Percentiles rank a stretch among this genome's conserved stretches.
These are phyloP conservation scores for Didymella exigua DNA, from an alignment of 2,329 filamentous ascomycete genomes.

Conservation along the genomic window DNA sequence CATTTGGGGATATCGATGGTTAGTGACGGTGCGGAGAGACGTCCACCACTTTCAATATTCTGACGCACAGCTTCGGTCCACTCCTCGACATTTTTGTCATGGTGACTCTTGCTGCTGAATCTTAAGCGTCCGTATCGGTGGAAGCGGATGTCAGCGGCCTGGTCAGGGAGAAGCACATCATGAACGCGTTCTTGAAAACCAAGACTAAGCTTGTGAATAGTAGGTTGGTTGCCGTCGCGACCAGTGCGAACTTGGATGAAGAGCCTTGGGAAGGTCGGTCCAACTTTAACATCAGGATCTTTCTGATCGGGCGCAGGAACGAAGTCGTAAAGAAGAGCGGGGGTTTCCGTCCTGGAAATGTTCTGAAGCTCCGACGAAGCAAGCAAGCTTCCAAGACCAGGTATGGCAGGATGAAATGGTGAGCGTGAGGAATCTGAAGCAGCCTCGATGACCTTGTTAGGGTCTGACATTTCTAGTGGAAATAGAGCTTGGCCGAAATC, in stretches of 20 bases:
- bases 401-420: constrained; percentile 25
- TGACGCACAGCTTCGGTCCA: constrained; percentile 26
- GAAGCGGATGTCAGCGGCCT: constrained; percentile 40
- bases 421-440: constrained; percentile 6
- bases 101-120: constrained; percentile 14
- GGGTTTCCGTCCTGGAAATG: constrained; percentile 13
- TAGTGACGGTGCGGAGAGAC: constrained; percentile 38
- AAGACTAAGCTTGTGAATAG: constrained; percentile 29
- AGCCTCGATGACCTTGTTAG: constrained; percentile 4
- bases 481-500: constrained; percentile 36
- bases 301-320: constrained; percentile 26
- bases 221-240: constrained; percentile 15
- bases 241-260: constrained; percentile 29
- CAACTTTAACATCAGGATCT: constrained; percentile 11
- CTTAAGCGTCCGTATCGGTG: constrained; percentile 21
- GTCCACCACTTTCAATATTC: constrained; percentile 37
- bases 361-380: constrained; percentile 18
- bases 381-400: constrained; percentile 34
- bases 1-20: constrained; percentile 38
- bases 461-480: constrained; percentile 16
- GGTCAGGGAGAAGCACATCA: constrained; percentile 40
- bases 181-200: constrained; percentile 29
- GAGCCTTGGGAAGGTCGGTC: constrained; percentile 30
- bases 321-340: constrained; percentile 34
- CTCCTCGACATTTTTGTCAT: constrained; percentile 20